Evolutionary conservation across 805 yeast species (phyloP), one percentile per base, ranked within the genome.

Genomic region (Candida lessepsii): DNA sequence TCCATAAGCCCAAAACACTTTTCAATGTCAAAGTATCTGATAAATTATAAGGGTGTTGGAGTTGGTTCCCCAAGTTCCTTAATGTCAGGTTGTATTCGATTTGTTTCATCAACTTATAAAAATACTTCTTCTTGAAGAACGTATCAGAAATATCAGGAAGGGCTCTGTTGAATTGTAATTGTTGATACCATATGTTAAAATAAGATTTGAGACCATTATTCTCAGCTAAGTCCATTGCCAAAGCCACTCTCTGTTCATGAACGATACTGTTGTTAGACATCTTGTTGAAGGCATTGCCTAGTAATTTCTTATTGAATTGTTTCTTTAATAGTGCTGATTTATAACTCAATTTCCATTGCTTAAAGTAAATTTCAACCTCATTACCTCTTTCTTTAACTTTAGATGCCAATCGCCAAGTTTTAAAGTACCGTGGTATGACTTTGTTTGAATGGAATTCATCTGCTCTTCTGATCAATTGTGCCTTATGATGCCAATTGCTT

Each of bases 1-100:
- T 53, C 72, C 72, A 67, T 9, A 29, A 11, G 2, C 13, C 11
- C 13, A 39, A 6, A 5, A 14, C 14, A 34, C 35, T 24, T 6
- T 28, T 20, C 2, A 33, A 5, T 4, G 13, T 10, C 2, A 39
- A 14, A 9, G 4, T 13, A n/a, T 27, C 38, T 6, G 3, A 18
- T 4, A 33, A 25, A 3, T 14, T 13, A 21, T 29, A 24, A 2
- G 6, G n/a, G n/a, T n/a, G n/a, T n/a, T n/a, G n/a, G n/a, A n/a
- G n/a, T n/a, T n/a, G n/a, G n/a, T n/a, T n/a, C n/a, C n/a, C n/a
- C n/a, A n/a, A 4, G 20, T 20, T 5, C 9, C n/a, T 11, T 26
- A 20, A 20, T 6, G 5, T 9, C 9, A 5, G 13, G 5, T 9
- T 4, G 26, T n/a, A 5, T 6, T 25, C 21, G 4, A 32, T 5